Base-by-base conservation (phyloP, 140 eudicot species). In the Flaveria floridana region DNA sequence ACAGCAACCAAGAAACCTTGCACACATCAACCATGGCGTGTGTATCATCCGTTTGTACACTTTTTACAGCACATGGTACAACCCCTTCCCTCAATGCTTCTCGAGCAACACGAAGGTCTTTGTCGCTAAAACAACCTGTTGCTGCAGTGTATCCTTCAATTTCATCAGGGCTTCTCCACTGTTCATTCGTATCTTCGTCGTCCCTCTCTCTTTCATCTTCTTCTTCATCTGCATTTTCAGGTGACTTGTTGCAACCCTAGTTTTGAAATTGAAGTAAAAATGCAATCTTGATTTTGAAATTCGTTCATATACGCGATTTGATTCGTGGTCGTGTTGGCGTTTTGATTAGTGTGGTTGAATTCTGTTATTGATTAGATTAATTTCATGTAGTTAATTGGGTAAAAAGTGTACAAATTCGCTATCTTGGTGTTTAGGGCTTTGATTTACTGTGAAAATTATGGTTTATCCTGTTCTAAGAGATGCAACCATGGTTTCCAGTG, bases 21-120 rank as follows among this genome's bases (percentile, higher is more conserved):
- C 57, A 34, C 41, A 6, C 41, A 34, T 34, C 8, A 73, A 52
- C 26, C 71, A 80, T 80, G 84, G 84, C 84, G 72, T 74, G 76
- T 74, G 76, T 74, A 16, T 74, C 84, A n/a, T 80, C 84, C 28
- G 28, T 80, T 19, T 80, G 80, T 74, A 65, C 83, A 57, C n/a
- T 44, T 11, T 80, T 80, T 16, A 57, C 57, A 74, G 83, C 83
- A 74, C 80, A 80, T 9, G 58, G 59, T 58, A 74, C 84, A 80
- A 67, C 53, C 1, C 52, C 82, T 25, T 79, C 84, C 47, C 71
- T 23, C 76, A 80, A 74, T 69, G 70, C 59, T 80, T 37, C 59
- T 46, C 64, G 71, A 44, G 16, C 76, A 65, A 53, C 79, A 66
- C 64, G 80, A 68, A 67, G 58, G 72, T 28, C 65, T 2, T 25